These are phyloP conservation scores for Cucurbita maxima DNA, from an alignment of 306 rosid genomes.

Conservation along the genomic window DNA sequence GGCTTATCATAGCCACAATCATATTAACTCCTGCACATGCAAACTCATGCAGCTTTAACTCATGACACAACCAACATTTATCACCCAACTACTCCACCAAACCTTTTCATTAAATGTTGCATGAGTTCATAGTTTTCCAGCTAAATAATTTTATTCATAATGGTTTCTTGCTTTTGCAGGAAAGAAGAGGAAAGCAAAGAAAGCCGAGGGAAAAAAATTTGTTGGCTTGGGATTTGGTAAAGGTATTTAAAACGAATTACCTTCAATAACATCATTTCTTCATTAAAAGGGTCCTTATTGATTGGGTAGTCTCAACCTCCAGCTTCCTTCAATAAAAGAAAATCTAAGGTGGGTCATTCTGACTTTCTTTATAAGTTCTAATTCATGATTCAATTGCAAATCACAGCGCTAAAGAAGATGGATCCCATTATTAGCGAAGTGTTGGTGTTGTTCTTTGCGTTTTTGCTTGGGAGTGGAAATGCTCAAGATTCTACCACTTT, in stretches of 20 bases:
- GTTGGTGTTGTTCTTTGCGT: constrained; percentile 25
- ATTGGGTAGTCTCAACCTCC: constrained; percentile 45
- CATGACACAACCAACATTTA: constrained; percentile 7
- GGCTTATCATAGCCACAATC: constrained; percentile 27
- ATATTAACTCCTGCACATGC: constrained; percentile 57
- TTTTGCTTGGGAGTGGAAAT: constrained; percentile 16
- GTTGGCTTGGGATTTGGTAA: background rate
- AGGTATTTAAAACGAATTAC: constrained; percentile 13
- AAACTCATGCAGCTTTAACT: constrained; percentile 7
- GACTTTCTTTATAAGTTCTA: constrained; percentile 16
- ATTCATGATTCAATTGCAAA: constrained; percentile 1
- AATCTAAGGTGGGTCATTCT: constrained; percentile 16
- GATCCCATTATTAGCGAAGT: constrained; percentile 14
- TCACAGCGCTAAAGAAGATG: constrained; percentile 20
- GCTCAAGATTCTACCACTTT: constrained; percentile 56
- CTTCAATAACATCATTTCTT: background rate
- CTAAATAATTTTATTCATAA: constrained; percentile 8
- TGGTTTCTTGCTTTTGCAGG: constrained; percentile 4
- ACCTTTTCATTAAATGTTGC: constrained; percentile 7
- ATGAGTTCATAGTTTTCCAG: background rate
- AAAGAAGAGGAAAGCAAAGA: background rate
- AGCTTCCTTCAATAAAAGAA: constrained; percentile 33
- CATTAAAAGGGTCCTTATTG: constrained; percentile 24
- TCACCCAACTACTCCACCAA: constrained; percentile 20
- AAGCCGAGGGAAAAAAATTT: background rate